These are phyloP conservation scores for Chytriomyces sp. DNA, from an alignment of 192 early-diverging fungal species.

Conservation along the genomic window DNA sequence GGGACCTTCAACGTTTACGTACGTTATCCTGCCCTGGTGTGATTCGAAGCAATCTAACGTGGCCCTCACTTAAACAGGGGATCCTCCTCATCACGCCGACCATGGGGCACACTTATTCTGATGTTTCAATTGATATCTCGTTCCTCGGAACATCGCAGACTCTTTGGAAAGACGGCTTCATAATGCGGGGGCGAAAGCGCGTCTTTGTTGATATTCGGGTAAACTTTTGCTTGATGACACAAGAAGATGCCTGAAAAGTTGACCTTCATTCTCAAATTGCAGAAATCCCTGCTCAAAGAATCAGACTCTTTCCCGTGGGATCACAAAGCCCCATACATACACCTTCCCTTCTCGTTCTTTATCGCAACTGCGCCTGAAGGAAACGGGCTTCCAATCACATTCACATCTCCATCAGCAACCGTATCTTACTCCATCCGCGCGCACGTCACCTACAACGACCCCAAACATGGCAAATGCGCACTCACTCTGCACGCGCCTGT, in stretches of 20 bases:
- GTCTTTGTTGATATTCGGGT: constrained; percentile 24
- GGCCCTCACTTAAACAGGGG: not conserved
- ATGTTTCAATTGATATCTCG: not conserved
- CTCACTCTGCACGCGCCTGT: constrained; percentile 8
- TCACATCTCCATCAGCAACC: not conserved
- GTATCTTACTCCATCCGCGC: constrained; percentile 10
- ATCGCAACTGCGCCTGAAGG: constrained; percentile 1
- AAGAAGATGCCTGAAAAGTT: not conserved
- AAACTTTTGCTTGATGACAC: not conserved
- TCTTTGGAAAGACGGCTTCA: constrained; percentile 12
- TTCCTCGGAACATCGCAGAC: not conserved
- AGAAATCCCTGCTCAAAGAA: not conserved
- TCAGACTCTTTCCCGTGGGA: not conserved
- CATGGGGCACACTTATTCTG: not conserved
- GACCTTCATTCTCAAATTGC: not conserved
- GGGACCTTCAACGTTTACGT: not conserved
- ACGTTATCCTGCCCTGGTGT: not conserved
- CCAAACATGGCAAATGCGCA: not conserved
- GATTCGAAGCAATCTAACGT: not conserved
- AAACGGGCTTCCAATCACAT: constrained; percentile 24
- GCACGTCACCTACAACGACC: not conserved
- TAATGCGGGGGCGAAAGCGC: not conserved
- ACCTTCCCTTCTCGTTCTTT: constrained; percentile 15
- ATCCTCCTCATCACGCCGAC: not conserved
- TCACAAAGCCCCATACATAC: not conserved